Evolutionary conservation across 1,284 basidiomycete species (phyloP).

Genomic region (Exobasidium cylindrosporum): DNA sequence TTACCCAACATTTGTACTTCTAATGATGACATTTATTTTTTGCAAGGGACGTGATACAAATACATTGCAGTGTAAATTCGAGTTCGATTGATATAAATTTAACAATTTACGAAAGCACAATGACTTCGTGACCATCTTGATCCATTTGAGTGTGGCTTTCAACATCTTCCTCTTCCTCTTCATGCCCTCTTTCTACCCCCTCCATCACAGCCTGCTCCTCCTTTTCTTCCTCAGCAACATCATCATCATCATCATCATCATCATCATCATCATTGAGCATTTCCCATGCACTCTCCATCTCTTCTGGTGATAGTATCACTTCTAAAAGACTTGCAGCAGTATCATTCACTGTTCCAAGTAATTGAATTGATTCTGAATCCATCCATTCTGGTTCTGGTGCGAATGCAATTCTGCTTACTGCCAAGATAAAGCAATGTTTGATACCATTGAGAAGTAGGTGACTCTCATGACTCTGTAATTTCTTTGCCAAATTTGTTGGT

Average conservation of each 20-base stretch:
- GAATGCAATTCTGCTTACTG: constrained; percentile 39
- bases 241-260: not conserved
- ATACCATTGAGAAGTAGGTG: constrained; percentile 47
- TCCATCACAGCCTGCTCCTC: not conserved
- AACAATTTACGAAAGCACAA: not conserved
- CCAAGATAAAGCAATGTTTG: constrained; percentile 39
- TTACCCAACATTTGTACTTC: too few species aligned
- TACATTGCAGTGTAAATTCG: too few species aligned
- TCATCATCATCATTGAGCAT: constrained; percentile 21
- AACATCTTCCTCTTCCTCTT: constrained; percentile 8
- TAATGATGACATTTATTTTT: too few species aligned
- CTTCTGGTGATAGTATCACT: constrained; percentile 40
- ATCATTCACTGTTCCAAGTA: constrained; percentile 35
- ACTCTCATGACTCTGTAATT: constrained; percentile 32
- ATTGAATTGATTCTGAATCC: not conserved
- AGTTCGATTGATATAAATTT: too few species aligned
- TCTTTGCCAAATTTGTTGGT: constrained; percentile 21
- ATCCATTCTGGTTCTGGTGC: constrained; percentile 45
- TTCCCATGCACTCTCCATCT: constrained; percentile 43
- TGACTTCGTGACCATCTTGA: not conserved
- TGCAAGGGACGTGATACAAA: too few species aligned
- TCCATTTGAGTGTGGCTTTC: not conserved
- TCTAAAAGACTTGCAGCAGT: constrained; percentile 42
- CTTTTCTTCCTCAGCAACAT: not conserved
- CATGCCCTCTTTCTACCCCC: not conserved